These are phyloP conservation scores for Selaginella moellendorffii DNA, from an alignment of 75 land plant species.

Conservation along the genomic window DNA sequence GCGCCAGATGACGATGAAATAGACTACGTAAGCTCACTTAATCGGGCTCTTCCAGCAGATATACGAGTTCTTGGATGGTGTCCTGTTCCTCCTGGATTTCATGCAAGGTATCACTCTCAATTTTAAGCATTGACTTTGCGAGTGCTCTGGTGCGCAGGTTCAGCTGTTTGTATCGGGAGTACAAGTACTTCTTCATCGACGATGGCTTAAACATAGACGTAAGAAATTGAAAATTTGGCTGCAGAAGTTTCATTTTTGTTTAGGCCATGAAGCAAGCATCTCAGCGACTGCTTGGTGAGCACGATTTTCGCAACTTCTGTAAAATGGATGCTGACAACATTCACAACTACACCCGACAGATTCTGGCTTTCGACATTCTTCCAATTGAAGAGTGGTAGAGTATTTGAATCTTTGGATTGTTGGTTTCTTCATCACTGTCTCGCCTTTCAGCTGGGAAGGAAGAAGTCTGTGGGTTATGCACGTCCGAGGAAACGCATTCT, in stretches of 20 bases:
- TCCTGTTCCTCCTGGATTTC: constrained; percentile 52
- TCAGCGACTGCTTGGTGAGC: constrained; percentile 56
- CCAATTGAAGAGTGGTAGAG: constrained; percentile 31
- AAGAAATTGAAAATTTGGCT: constrained; percentile 1
- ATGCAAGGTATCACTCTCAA: constrained; percentile 70
- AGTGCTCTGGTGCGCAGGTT: constrained; percentile 38
- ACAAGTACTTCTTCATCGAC: constrained; percentile 74
- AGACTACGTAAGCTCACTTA: constrained; percentile 73
- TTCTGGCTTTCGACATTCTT: constrained; percentile 43
- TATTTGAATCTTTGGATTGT: neutral
- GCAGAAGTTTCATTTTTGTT: neutral
- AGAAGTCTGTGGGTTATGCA: constrained; percentile 49
- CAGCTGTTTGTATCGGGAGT: constrained; percentile 71
- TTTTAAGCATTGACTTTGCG: neutral
- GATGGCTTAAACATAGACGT: constrained; percentile 52
- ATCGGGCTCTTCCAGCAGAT: constrained; percentile 70
- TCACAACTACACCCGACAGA: constrained; percentile 59
- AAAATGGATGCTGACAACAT: constrained; percentile 95
- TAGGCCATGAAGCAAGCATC: constrained; percentile 74
- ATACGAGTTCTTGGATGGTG: constrained; percentile 87
- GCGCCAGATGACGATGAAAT: constrained; percentile 55
- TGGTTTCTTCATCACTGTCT: neutral
- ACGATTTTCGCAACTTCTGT: constrained; percentile 93
- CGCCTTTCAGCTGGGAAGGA: neutral
- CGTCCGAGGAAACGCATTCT: constrained; percentile 74